Evolutionary conservation across 208 protist genomes (phyloP), one percentile per base, ranked within the genome.

Genomic region (Zelonia costaricensis): DNA sequence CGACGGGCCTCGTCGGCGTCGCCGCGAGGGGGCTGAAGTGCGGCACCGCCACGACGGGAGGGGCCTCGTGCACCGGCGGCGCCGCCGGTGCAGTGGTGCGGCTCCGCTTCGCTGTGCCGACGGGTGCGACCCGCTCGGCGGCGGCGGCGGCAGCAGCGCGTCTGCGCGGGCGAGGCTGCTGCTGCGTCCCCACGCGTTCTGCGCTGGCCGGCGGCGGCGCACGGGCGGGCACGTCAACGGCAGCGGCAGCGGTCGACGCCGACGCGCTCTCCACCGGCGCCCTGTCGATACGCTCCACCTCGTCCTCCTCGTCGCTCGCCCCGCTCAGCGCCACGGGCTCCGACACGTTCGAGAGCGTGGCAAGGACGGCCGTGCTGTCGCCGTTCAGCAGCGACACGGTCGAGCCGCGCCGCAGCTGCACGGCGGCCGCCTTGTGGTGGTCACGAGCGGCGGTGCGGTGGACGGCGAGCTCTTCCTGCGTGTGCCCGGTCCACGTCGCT

Each of bases 361-460:
- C 66, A 1, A 73, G 46, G 4, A 73, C 66, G 12, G 44, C 58
- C 3, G 66, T 73, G 57, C 66, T 73, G 31, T 73, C 66, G 4
- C 49, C 27, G 8, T 38, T 47, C 30, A 66, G 23, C 22, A 66
- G 52, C 3, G 66, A 66, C 15, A 45, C 38, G 1, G 49, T 61
- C 15, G 58, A 66, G 1, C 27, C 49, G 1, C 35, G 30, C 9
- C 10, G 65, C 30, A 12, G 38, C 30, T 23, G 56, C 55, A 15
- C 28, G 28, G 25, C 33, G 22, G n/a, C 12, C 4, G 30, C 18
- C 15, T 47, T n/a, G 10, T 4, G 42, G 10, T 7, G 42, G 6
- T 49, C 27, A 27, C 55, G 20, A 30, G 35, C 36, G 22, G 9
- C 48, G 30, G 55, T 43, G 46, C 27, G 52, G 31, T 36, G 39